Conservation (phyloP, 176 grass and related monocot species). For the Ensete ventricosum region DNA sequence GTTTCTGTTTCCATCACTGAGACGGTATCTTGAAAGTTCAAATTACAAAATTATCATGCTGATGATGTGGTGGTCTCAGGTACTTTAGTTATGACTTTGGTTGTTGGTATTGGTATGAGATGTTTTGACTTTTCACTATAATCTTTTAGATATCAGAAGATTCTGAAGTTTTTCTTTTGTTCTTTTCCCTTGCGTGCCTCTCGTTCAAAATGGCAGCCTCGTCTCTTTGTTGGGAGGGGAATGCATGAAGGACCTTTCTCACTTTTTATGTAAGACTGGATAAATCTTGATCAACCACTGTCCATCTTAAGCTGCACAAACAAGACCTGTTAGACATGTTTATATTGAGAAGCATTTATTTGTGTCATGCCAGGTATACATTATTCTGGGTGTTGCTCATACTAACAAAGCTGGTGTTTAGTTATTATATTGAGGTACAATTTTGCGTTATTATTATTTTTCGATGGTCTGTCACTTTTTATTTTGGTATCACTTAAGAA, state of each 20-base stretch:
- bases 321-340: slow-evolving; percentile 6
- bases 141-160: not conserved
- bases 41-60: slow-evolving; percentile 48
- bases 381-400: slow-evolving; percentile 84
- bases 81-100: slow-evolving; percentile 16
- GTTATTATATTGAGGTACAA: slow-evolving; percentile 90
- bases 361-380: slow-evolving; percentile 57
- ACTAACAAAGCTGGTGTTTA: slow-evolving; percentile 71
- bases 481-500: too few relatives aligned
- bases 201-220: slow-evolving; percentile 44
- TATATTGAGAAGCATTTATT: not conserved
- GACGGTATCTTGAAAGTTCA: slow-evolving; percentile 66
- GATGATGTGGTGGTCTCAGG: slow-evolving; percentile 99
- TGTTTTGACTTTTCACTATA: not conserved
- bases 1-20: slow-evolving; percentile 66
- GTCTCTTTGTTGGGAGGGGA: slow-evolving; percentile 82
- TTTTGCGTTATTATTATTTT: not conserved
- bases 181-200: not conserved
- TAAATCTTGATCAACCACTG: not conserved
- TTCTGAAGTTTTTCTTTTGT: not conserved
- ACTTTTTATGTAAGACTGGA: slow-evolving; percentile 80
- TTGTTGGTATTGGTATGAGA: not conserved
- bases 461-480: too few relatives aligned
- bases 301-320: not conserved
- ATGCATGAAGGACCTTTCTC: slow-evolving; percentile 93